Percentiles rank a stretch among this genome's conserved stretches.
These are phyloP conservation scores for Inonotus hispidus DNA, from an alignment of 1,284 basidiomycete species.

Conservation along the genomic window DNA sequence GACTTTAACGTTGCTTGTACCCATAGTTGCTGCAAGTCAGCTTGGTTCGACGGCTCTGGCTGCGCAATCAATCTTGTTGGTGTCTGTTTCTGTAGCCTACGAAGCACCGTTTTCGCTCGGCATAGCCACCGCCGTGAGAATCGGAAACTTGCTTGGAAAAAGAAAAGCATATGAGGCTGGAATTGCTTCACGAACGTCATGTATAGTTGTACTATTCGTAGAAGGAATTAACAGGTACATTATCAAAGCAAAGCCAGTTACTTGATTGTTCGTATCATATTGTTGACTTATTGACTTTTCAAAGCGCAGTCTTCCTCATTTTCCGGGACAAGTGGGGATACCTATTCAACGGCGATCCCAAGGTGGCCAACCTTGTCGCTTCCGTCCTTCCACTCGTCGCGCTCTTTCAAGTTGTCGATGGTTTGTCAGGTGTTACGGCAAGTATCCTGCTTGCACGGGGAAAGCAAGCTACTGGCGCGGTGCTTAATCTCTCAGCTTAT, in stretches of 20 bases:
- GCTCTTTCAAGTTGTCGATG: conserved; percentile 72
- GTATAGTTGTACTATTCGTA: conserved; percentile 51
- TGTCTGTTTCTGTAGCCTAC: conserved; percentile 72
- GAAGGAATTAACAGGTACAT: conserved; percentile 58
- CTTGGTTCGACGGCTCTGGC: conserved; percentile 60
- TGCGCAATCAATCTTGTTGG: conserved; percentile 68
- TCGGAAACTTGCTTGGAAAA: conserved; percentile 81
- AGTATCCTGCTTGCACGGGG: conserved; percentile 67
- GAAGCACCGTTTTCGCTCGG: conserved; percentile 82
- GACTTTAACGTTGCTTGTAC: neutral
- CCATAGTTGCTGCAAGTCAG: conserved; percentile 24
- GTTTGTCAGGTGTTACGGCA: conserved; percentile 65
- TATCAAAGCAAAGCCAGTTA: conserved; percentile 53
- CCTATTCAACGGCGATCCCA: conserved; percentile 79
- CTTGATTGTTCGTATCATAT: conserved; percentile 24
- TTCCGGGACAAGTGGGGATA: conserved; percentile 76
- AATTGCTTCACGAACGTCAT: conserved; percentile 52
- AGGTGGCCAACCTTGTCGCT: conserved; percentile 43
- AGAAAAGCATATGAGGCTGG: conserved; percentile 61
- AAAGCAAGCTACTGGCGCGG: conserved; percentile 53
- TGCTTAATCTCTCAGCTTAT: conserved; percentile 64
- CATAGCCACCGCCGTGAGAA: conserved; percentile 81
- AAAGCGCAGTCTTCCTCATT: conserved; percentile 61
- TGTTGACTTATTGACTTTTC: neutral
- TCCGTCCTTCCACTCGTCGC: conserved; percentile 75